phyloP scores from a whole-genome alignment of 2,329 filamentous ascomycete species.

The Fusarium devonianum region DNA sequence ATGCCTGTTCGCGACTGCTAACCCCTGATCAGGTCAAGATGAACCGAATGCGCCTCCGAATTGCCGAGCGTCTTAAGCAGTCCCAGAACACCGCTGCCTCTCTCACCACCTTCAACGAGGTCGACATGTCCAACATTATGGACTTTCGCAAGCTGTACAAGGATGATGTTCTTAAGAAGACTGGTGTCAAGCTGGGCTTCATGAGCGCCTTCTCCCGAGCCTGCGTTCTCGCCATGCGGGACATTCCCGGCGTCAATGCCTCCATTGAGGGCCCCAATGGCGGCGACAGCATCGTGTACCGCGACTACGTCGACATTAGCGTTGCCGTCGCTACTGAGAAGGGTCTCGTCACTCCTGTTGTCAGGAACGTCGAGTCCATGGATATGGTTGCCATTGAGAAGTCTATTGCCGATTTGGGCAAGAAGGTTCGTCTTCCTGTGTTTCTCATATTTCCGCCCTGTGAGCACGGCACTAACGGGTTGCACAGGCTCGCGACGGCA shows the following conservation, averaged over 20 bases:
- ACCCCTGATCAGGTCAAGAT: conserved; percentile 80
- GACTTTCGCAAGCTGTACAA: conserved; percentile 98
- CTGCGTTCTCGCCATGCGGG: conserved; percentile 88
- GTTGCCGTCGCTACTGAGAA: conserved; percentile 98
- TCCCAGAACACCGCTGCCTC: conserved; percentile 98
- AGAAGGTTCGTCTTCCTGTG: conserved; percentile 71
- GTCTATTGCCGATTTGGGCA: conserved; percentile 90
- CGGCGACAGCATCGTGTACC: conserved; percentile 97
- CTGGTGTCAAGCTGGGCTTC: conserved; percentile 97
- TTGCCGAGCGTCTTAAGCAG: conserved; percentile 97
- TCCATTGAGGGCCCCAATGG: conserved; percentile 95
- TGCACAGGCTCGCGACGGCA: conserved; percentile 81
- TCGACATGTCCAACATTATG: conserved; percentile 98
- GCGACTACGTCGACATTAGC: conserved; percentile 97
- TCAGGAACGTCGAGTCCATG: conserved; percentile 89
- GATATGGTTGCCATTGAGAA: conserved; percentile 90
- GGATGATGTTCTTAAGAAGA: conserved; percentile 94
- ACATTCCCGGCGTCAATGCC: conserved; percentile 93
- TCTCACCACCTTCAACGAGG: conserved; percentile 97
- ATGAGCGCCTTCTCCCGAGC: conserved; percentile 98
- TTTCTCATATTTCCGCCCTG: neutral
- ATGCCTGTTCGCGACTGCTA: conserved; percentile 3
- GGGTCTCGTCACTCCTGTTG: conserved; percentile 94
- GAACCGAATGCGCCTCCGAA: conserved; percentile 98
- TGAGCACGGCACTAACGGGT: neutral